Evolutionary conservation across 2,329 filamentous ascomycete species (phyloP), one percentile per base, ranked within the genome.

Genomic region (Orbilia brochopaga): DNA sequence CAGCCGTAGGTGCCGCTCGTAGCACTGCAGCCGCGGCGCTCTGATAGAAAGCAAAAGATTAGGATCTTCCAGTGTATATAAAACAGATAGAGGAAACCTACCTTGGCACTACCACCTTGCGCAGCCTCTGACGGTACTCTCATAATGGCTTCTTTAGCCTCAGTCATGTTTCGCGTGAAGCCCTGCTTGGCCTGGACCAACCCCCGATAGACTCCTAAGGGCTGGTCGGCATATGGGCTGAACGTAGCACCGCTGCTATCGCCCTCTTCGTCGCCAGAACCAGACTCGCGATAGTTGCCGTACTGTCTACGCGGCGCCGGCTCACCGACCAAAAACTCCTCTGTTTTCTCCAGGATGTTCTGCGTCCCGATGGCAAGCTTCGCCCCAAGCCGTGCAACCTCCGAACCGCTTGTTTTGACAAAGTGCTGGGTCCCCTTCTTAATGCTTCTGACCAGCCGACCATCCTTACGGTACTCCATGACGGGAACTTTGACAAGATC

Each of bases 291-390:
- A 80, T 82, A 85, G 13, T 80, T 79, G 40, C 75, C 60, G 56
- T 54, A 78, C 79, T 15, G 76, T 75, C 40, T 79, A 77, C 10
- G 79, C 79, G 54, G 80, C 79, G 15, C 74, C 73, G 19, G 60
- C 77, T 52, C 74, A 78, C 53, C 77, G 77, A 57, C 75, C 82
- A 81, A 15, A 80, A 82, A 42, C 17, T 86, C 90, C 79, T 99
- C 95, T 0, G 92, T 92, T 17, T 90, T 90, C 78, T 96, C 90
- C 0, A 99, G 85, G 15, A 92, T 87, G n/a, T 90, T 94, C 77
- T 97, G 94, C 1, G 95, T 96, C 35, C 94, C 94, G 55, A 97
- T 90, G 0, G 93, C 93, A 56, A 97, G 83, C 79, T 97, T 97
- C 51, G 94, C 94, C 11, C 94, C 93, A 0, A 99, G 83, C 77